Evolutionary conservation across 441 rosid species (phyloP).

Genomic region (Euphorbia neoarborescens): DNA sequence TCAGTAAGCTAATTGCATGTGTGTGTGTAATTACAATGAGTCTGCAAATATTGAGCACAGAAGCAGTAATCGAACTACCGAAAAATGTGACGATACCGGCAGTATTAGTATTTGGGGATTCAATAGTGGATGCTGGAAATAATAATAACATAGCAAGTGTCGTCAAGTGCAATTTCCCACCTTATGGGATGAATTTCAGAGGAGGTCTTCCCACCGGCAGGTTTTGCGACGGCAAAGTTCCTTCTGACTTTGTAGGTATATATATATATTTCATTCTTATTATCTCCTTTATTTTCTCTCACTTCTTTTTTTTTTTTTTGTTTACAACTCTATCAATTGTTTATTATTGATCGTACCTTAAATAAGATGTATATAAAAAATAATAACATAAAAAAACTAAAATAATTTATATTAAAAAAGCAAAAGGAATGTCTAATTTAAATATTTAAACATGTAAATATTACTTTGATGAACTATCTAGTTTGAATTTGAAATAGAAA

Average conservation of each 20-base stretch:
- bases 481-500: no score
- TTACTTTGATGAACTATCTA: no score
- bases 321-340: no score
- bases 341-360: no score
- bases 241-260: slow-evolving; percentile 50
- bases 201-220: slow-evolving; percentile 57
- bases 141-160: slow-evolving; percentile 46
- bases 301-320: no score
- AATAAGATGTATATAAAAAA: no score
- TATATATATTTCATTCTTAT: no score
- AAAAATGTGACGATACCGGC: slow-evolving; percentile 41
- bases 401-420: no score
- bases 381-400: no score
- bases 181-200: slow-evolving; percentile 55
- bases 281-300: no score
- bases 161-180: slow-evolving; percentile 45
- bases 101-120: slow-evolving; percentile 58
- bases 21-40: background rate
- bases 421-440: no score
- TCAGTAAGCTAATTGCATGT: background rate
- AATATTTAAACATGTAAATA: no score
- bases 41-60: background rate
- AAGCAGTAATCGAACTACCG: slow-evolving; percentile 27
- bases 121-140: slow-evolving; percentile 68
- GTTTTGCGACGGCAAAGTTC: slow-evolving; percentile 56